Evolutionary conservation across 2,329 filamentous ascomycete genomes (phyloP).

Genomic region (Neurospora sp.): DNA sequence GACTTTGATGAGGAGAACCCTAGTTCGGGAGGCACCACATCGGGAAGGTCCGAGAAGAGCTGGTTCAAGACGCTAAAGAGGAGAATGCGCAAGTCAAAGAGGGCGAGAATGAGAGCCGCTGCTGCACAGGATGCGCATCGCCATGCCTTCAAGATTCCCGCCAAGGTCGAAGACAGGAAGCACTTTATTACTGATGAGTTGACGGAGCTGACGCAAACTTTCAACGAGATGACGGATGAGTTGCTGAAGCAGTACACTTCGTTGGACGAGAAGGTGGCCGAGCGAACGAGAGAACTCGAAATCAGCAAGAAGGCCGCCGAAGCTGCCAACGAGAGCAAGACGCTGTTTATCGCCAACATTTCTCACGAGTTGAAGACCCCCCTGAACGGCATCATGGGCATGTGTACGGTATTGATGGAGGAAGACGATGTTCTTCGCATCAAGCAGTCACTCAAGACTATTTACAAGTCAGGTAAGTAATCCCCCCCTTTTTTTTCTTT

Average conservation of each 20-base stretch:
- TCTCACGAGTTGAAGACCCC: conserved; percentile 83
- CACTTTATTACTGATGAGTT: conserved; percentile 74
- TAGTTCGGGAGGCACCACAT: conserved; percentile 30
- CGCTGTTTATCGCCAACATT: conserved; percentile 94
- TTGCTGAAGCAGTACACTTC: conserved; percentile 76
- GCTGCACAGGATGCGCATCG: conserved; percentile 31
- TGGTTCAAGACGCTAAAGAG: conserved; percentile 28
- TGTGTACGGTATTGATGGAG: conserved; percentile 88
- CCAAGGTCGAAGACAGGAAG: conserved; percentile 65
- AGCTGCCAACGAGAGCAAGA: conserved; percentile 95
- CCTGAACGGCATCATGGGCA: conserved; percentile 88
- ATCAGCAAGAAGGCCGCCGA: conserved; percentile 86
- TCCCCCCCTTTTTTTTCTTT: neutral
- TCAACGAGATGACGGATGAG: conserved; percentile 92
- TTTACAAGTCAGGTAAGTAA: conserved; percentile 64
- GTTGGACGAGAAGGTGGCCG: conserved; percentile 73
- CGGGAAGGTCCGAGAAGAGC: conserved; percentile 35
- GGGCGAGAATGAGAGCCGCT: conserved; percentile 19
- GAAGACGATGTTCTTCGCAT: conserved; percentile 71
- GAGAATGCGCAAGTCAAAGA: conserved; percentile 25
- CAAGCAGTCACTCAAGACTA: conserved; percentile 73
- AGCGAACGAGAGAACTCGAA: conserved; percentile 75
- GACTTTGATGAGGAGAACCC: conserved; percentile 37
- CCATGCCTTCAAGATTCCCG: conserved; percentile 70
- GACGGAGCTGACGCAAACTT: conserved; percentile 73